A percentile compares a stretch with the other conserved stretches of the same genome.
These are phyloP conservation scores for Paramecium primaurelia DNA, from an alignment of 73 alveolate species.

Conservation along the genomic window DNA sequence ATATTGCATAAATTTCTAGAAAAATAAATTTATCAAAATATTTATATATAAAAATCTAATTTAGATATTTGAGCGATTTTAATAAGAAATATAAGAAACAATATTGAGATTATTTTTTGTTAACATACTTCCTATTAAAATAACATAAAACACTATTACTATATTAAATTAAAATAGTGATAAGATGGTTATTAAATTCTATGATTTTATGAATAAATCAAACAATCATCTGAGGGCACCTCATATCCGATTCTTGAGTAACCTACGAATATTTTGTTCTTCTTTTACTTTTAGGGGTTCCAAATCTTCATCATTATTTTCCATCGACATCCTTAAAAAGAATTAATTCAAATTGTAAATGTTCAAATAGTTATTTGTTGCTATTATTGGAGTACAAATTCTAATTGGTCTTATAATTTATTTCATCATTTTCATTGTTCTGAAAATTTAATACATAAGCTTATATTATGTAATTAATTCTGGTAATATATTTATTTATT, in stretches of 20 bases:
- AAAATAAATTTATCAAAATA: not conserved
- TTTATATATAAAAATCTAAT: no score
- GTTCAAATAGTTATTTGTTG: not conserved
- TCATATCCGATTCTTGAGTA: not conserved
- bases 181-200: not conserved
- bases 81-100: not conserved
- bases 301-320: not conserved
- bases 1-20: not conserved
- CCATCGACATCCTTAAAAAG: not conserved
- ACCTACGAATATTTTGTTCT: not conserved
- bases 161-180: not conserved
- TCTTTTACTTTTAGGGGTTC: not conserved
- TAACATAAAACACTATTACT: not conserved
- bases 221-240: not conserved
- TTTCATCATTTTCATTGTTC: not conserved
- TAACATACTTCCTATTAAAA: not conserved
- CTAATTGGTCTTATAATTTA: not conserved
- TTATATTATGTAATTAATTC: not conserved
- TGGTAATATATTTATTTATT: not conserved
- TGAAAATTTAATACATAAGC: not conserved
- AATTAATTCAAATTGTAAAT: not conserved
- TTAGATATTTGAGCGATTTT: not conserved
- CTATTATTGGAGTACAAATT: not conserved
- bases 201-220: not conserved
- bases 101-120: not conserved